Base-by-base conservation (phyloP, 169 alveolate genomes). In the Cryptosporidium sp. region DNA sequence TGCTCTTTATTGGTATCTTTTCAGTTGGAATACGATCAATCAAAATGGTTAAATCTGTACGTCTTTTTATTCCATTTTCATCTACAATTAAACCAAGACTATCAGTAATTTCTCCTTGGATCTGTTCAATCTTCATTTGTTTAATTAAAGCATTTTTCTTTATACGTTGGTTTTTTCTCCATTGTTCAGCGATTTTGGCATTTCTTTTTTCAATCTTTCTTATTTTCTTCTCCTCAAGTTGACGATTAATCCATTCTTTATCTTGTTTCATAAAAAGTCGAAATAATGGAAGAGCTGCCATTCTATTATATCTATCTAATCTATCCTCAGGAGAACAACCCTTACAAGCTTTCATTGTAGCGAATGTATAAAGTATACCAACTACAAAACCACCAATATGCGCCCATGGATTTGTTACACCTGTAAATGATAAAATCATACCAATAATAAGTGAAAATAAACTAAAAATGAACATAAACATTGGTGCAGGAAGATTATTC, bases 321-420 rank as follows among this genome's bases (percentile, higher is more conserved):
- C 89, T 80, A 62, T 80, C 89, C 18, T 80, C 89, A n/a, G 89
- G 89, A 18, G 80, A 62, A 48, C 89, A 80, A 18, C 80, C 89
- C 26, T 65, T 51, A 80, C 89, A 80, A 44, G 80, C 89, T 42
- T 65, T 58, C 73, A 80, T 62, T 10, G 89, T 80, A 23, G 89
- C 89, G 45, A 80, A 65, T 44, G 89, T 80, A 33, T 80, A 80
- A 26, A 80, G 62, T 29, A 80, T 42, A 7, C 89, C 89, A 44
- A 80, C 89, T 26, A 65, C 31, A 80, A 80, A 80, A 8, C 89
- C 89, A 60, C 89, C 89, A 62, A 80, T 65, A 26, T 80, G 89
- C 0, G 89, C 89, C 89, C 89, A 80, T 44, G 89, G 89, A 42
- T 80, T 80, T 21, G 89, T 80, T 14, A 80, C 89, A 8, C 89